Evolutionary conservation across 805 yeast genomes (phyloP).

Genomic region (Metschnikowia matae): DNA sequence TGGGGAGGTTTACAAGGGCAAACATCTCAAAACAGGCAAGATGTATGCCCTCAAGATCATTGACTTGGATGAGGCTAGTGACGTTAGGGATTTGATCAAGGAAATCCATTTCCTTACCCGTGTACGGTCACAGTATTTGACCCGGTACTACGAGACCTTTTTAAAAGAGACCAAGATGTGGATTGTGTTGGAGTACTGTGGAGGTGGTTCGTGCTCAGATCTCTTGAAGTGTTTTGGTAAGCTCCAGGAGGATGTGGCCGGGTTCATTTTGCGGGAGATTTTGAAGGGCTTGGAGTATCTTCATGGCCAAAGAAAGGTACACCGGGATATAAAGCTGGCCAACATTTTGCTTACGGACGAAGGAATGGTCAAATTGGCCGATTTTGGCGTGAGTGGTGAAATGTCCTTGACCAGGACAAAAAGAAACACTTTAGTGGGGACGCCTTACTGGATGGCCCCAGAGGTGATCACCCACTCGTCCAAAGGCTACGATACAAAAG

Average conservation of each 20-base stretch:
- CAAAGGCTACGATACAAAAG: constrained; percentile 74
- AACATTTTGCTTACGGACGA: constrained; percentile 68
- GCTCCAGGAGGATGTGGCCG: constrained; percentile 52
- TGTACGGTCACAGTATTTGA: constrained; percentile 47
- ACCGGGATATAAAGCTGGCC: constrained; percentile 88
- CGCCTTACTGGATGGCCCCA: constrained; percentile 99
- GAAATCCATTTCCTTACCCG: constrained; percentile 65
- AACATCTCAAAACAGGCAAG: constrained; percentile 23
- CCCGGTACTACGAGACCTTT: constrained; percentile 58
- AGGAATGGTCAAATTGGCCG: constrained; percentile 80
- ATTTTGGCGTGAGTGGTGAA: constrained; percentile 91
- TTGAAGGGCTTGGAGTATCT: constrained; percentile 71
- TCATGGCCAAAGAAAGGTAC: constrained; percentile 73
- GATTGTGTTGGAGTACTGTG: constrained; percentile 94
- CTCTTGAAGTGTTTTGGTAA: constrained; percentile 52
- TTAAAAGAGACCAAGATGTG: constrained; percentile 67
- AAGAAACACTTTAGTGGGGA: constrained; percentile 83
- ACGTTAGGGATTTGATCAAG: constrained; percentile 62
- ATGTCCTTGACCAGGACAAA: constrained; percentile 48
- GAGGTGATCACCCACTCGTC: constrained; percentile 60
- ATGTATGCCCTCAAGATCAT: constrained; percentile 84
- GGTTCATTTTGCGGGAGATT: constrained; percentile 53
- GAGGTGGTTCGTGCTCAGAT: constrained; percentile 88
- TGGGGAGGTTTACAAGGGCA: constrained; percentile 78
- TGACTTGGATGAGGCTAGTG: constrained; percentile 72